Evolutionary conservation across 805 yeast species (phyloP).

Genomic region (Candida nemodendra): DNA sequence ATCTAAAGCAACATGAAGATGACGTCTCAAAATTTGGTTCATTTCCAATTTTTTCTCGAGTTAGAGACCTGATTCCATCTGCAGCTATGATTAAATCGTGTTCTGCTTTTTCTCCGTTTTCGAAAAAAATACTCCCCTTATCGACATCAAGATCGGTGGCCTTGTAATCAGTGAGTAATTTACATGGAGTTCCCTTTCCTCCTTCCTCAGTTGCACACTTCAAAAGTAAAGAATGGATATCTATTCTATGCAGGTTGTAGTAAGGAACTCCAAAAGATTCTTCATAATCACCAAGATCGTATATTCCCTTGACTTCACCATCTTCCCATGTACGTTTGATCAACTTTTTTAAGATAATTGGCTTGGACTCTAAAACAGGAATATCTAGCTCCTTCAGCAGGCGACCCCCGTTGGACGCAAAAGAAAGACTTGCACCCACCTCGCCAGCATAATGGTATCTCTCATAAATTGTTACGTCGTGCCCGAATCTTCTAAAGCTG

Average conservation of each 20-base stretch:
- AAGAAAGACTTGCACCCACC: constrained; percentile 32
- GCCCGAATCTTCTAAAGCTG: constrained; percentile 28
- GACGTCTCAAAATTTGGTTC: constrained; percentile 18
- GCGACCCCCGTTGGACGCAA: constrained; percentile 33
- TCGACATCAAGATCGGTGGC: constrained; percentile 25
- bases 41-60: constrained; percentile 25
- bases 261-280: constrained; percentile 29
- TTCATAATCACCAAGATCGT: constrained; percentile 31
- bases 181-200: constrained; percentile 27
- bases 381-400: constrained; percentile 30
- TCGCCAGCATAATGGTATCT: constrained; percentile 32
- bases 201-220: constrained; percentile 21
- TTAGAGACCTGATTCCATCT: constrained; percentile 31
- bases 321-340: constrained; percentile 27
- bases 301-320: constrained; percentile 24
- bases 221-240: constrained; percentile 24
- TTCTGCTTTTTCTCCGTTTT: constrained; percentile 23
- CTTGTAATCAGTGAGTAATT: constrained; percentile 22
- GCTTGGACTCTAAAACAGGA: constrained; percentile 24
- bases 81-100: constrained; percentile 33
- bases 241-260: constrained; percentile 31
- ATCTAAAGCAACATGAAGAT: constrained; percentile 27
- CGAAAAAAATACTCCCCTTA: constrained; percentile 25
- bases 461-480: constrained; percentile 28
- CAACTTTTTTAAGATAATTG: constrained; percentile 25